Conservation (phyloP, 1,284 basidiomycete species). For the Puccinia horiana region DNA sequence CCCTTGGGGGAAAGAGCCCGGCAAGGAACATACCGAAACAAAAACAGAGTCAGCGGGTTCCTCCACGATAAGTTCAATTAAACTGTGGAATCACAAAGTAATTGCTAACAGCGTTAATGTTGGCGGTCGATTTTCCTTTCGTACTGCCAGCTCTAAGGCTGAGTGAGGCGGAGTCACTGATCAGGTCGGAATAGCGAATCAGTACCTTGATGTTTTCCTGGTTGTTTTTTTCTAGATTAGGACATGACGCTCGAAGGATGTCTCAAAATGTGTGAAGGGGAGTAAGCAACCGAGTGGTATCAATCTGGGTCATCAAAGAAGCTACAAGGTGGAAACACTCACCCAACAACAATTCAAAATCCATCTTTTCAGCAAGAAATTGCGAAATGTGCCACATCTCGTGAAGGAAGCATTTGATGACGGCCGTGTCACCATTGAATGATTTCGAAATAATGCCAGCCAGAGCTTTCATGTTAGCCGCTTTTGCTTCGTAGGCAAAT, state of each 20-base stretch:
- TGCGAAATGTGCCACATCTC: slow-evolving; percentile 20
- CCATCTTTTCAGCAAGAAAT: background rate
- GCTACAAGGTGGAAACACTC: background rate
- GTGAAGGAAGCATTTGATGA: slow-evolving; percentile 27
- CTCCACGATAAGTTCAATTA: background rate
- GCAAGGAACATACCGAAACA: background rate
- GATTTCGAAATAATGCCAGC: slow-evolving; percentile 22
- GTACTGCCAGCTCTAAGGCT: background rate
- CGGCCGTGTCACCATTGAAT: background rate
- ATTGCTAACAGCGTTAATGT: slow-evolving; percentile 10
- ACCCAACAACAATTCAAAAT: slow-evolving; percentile 27
- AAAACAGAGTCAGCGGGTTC: background rate
- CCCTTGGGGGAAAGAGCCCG: background rate
- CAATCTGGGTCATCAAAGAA: background rate
- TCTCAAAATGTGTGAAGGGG: background rate
- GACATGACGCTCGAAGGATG: slow-evolving; percentile 17
- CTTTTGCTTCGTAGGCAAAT: slow-evolving; percentile 21
- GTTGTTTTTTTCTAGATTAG: background rate
- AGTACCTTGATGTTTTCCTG: slow-evolving; percentile 16
- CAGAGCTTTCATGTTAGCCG: slow-evolving; percentile 12
- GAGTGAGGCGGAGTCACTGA: background rate
- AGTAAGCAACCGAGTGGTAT: background rate
- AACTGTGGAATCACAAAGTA: background rate
- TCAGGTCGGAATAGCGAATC: slow-evolving; percentile 25
- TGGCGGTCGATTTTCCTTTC: slow-evolving; percentile 1